A percentile compares a stretch with the other conserved stretches of the same genome.
Evolutionary conservation across 306 rosid genomes (phyloP).

Genomic region (Oxytropis ochrocephala): DNA sequence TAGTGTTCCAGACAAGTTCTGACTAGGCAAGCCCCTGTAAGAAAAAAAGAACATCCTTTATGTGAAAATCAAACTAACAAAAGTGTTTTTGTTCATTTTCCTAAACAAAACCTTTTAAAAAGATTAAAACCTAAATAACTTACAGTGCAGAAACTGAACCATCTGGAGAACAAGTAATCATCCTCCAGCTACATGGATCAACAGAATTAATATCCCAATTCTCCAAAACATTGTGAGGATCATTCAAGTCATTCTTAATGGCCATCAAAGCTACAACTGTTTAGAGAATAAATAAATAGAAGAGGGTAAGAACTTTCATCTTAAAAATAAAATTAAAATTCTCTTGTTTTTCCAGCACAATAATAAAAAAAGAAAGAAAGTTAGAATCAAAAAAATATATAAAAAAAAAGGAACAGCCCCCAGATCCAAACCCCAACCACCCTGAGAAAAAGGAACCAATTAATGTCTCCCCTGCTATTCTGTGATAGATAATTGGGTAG

Average conservation of each 20-base stretch:
- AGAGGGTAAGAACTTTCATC: slow-evolving; percentile 10
- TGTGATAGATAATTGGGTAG: slow-evolving; percentile 2
- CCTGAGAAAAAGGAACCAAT: slow-evolving; percentile 6
- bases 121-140: slow-evolving; percentile 27
- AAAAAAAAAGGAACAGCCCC: not conserved
- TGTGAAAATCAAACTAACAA: slow-evolving; percentile 10
- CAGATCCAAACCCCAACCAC: not conserved
- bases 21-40: slow-evolving; percentile 92
- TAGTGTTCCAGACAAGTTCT: slow-evolving; percentile 81
- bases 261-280: slow-evolving; percentile 91
- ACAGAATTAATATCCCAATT: slow-evolving; percentile 91
- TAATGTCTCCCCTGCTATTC: slow-evolving; percentile 4
- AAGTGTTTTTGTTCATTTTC: not conserved
- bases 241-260: slow-evolving; percentile 58
- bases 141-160: slow-evolving; percentile 88
- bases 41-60: not conserved
- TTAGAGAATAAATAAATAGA: slow-evolving; percentile 15
- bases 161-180: slow-evolving; percentile 87
- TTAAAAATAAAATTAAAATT: not conserved
- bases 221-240: slow-evolving; percentile 93
- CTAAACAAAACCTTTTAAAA: not conserved
- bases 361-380: not conserved
- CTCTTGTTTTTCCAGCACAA: not conserved
- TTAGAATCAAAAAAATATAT: not conserved
- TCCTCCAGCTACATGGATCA: slow-evolving; percentile 99